These are phyloP conservation scores for Spergularia azorica DNA, from an alignment of 179 eudicot species.

Conservation along the genomic window DNA sequence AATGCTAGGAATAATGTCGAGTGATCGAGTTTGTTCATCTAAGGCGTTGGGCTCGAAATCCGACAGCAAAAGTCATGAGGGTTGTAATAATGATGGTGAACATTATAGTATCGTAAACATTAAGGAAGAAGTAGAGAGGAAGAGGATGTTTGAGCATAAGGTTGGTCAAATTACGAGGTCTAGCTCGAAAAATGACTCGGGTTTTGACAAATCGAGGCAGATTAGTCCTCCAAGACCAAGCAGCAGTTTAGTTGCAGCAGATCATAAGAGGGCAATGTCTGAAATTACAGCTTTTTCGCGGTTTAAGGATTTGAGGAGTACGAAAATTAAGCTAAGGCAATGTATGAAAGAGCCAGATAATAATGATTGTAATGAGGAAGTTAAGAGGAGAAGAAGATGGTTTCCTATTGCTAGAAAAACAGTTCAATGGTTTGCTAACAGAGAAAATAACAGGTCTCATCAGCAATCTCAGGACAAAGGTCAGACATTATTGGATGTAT, in stretches of 20 bases:
- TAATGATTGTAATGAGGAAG: constrained; percentile 19
- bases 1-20: constrained; percentile 58
- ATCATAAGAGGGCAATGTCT: constrained; percentile 64
- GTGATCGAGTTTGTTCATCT: constrained; percentile 37
- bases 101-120: constrained; percentile 22
- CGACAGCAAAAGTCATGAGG: neutral
- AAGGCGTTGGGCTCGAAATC: neutral
- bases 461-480: constrained; percentile 24
- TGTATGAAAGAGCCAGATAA: constrained; percentile 14
- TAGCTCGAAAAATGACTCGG: constrained; percentile 18
- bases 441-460: constrained; percentile 35
- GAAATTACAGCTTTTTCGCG: constrained; percentile 48
- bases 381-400: constrained; percentile 51
- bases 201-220: constrained; percentile 18
- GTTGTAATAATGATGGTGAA: constrained; percentile 1
- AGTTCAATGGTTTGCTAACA: constrained; percentile 60
- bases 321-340: constrained; percentile 27
- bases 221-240: neutral
- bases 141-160: constrained; percentile 46
- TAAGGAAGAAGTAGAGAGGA: constrained; percentile 55
- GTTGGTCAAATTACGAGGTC: constrained; percentile 28
- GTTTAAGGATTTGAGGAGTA: constrained; percentile 34
- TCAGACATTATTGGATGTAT: constrained; percentile 32
- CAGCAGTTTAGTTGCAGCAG: constrained; percentile 1
- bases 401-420: constrained; percentile 59